Evolutionary conservation across 2,329 filamentous ascomycete species (phyloP).

Genomic region (Colletotrichum melonis): DNA sequence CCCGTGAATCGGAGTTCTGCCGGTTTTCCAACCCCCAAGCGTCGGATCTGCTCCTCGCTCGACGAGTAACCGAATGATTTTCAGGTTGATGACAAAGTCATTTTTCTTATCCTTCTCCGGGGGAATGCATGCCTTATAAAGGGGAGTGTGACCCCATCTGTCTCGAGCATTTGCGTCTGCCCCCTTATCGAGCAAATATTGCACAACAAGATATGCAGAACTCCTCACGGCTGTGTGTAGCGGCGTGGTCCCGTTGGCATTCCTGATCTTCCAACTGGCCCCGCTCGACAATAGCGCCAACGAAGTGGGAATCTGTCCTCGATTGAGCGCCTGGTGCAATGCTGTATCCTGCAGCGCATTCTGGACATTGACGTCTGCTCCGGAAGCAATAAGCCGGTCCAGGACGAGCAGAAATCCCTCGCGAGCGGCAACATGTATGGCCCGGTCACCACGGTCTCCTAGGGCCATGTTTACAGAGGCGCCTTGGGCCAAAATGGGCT

Average conservation of each 20-base stretch:
- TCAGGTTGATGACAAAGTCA: not conserved
- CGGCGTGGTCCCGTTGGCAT: slow-evolving; percentile 9
- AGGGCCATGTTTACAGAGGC: not conserved
- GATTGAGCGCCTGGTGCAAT: slow-evolving; percentile 1
- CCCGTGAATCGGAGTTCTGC: slow-evolving; percentile 11
- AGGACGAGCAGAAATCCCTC: slow-evolving; percentile 7
- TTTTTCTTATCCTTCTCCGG: slow-evolving; percentile 4
- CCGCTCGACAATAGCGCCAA: slow-evolving; percentile 8
- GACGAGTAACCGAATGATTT: slow-evolving; percentile 8
- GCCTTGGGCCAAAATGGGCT: not conserved
- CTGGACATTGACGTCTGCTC: slow-evolving; percentile 11
- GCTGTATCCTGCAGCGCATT: not conserved
- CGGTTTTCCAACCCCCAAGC: not conserved
- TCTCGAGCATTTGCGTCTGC: slow-evolving; percentile 23
- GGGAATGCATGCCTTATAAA: slow-evolving; percentile 17
- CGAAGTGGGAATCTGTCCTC: slow-evolving; percentile 8
- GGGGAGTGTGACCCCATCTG: slow-evolving; percentile 4
- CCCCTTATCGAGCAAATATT: slow-evolving; percentile 24
- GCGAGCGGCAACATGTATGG: slow-evolving; percentile 9
- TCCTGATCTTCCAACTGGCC: not conserved
- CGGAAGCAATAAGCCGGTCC: slow-evolving; percentile 6
- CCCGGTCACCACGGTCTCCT: not conserved
- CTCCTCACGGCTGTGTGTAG: slow-evolving; percentile 16
- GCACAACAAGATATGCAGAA: not conserved
- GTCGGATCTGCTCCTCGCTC: slow-evolving; percentile 20